Evolutionary conservation across 2,329 filamentous ascomycete genomes (phyloP).

Genomic region (Venturia aucupariae): DNA sequence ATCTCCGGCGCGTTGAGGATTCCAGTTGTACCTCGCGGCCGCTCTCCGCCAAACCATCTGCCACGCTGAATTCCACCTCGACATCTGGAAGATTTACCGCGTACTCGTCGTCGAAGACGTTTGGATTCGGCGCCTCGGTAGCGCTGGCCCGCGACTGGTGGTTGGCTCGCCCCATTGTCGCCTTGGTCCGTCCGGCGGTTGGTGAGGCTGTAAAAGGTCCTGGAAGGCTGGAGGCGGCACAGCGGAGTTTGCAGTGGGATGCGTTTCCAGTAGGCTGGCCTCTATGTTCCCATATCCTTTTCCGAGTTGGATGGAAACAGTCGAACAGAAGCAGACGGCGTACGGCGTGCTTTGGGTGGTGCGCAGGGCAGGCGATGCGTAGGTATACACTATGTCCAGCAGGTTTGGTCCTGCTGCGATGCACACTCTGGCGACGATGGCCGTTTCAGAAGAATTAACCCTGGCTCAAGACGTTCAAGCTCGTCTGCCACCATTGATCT

Average conservation of each 20-base stretch:
- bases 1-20: slow-evolving; percentile 10
- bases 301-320: background rate
- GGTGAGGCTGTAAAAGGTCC: background rate
- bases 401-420: background rate
- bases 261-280: background rate
- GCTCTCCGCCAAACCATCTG: background rate
- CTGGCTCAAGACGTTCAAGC: background rate
- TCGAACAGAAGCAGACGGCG: background rate
- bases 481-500: background rate
- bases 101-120: slow-evolving; percentile 42
- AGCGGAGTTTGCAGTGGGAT: background rate
- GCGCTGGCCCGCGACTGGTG: background rate
- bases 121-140: slow-evolving; percentile 21
- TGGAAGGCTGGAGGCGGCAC: background rate
- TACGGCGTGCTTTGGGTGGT: background rate
- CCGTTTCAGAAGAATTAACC: slow-evolving; percentile 4
- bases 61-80: slow-evolving; percentile 24
- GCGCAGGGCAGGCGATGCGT: background rate
- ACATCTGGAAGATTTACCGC: slow-evolving; percentile 29
- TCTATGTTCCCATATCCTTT: background rate
- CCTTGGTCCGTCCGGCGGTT: background rate
- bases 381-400: too few relatives aligned
- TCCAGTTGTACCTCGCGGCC: slow-evolving; percentile 28
- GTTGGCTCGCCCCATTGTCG: slow-evolving; percentile 2
- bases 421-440: background rate